Evolutionary conservation across 495 filamentous ascomycete genomes (phyloP).

Genomic region (Amniculicola lignicola): DNA sequence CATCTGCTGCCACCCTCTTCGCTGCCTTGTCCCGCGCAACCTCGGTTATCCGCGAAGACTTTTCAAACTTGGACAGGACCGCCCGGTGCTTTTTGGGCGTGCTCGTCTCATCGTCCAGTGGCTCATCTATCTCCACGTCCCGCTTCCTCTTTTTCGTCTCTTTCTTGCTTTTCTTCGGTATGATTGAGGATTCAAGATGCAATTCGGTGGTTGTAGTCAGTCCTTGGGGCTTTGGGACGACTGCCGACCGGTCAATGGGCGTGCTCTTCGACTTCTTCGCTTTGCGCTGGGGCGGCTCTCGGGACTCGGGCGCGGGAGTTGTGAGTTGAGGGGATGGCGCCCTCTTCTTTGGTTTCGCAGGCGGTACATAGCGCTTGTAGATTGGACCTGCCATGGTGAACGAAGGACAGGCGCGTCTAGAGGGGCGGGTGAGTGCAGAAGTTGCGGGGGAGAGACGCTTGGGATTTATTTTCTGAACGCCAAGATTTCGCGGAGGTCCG

Average conservation of each 20-base stretch:
- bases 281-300: no score
- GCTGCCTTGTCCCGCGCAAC: slow-evolving; percentile 2
- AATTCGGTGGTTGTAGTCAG: no score
- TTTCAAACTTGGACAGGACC: slow-evolving; percentile 42
- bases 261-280: no score
- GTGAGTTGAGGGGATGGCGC: no score
- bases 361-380: slow-evolving; percentile 52
- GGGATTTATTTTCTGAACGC: slow-evolving; percentile 14
- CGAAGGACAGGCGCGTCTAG: no score
- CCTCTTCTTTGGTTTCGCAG: slow-evolving; percentile 34
- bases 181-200: no score
- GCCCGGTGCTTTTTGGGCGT: slow-evolving; percentile 37
- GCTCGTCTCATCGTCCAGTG: slow-evolving; percentile 29
- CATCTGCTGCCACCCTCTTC: background rate
- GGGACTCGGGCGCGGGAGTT: no score
- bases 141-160: slow-evolving; percentile 26
- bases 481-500: slow-evolving; percentile 27
- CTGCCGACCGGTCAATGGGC: no score
- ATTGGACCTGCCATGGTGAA: slow-evolving; percentile 45
- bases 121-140: slow-evolving; percentile 8
- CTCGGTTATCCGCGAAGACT: slow-evolving; percentile 33
- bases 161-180: no score
- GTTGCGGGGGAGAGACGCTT: no score
- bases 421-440: no score
- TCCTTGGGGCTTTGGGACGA: no score